These are phyloP conservation scores for Carex pumila DNA, from an alignment of 176 grass and related monocot species.

Conservation along the genomic window DNA sequence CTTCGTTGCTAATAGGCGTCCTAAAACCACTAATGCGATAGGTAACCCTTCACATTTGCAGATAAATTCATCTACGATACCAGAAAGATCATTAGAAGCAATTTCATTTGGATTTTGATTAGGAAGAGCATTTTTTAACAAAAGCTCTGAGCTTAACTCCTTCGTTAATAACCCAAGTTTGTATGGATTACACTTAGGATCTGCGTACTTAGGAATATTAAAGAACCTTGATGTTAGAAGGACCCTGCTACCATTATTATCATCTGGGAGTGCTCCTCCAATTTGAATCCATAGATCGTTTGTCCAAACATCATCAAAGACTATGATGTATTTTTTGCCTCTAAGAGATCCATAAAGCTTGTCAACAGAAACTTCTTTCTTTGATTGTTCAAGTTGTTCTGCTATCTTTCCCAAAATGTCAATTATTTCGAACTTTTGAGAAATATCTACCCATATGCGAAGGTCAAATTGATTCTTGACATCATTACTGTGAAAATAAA, in stretches of 20 bases:
- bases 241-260: not conserved
- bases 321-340: not conserved
- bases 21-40: too few relatives aligned
- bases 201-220: not conserved
- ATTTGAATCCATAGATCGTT: not conserved
- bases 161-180: too few relatives aligned
- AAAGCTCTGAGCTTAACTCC: too few relatives aligned
- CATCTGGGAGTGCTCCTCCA: not conserved
- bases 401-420: not conserved
- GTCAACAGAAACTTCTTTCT: not conserved
- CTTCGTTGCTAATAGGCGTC: too few relatives aligned
- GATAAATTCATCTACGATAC: too few relatives aligned
- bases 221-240: not conserved
- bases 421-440: not conserved
- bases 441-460: not conserved
- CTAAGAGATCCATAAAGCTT: not conserved
- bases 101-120: too few relatives aligned
- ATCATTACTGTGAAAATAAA: not conserved
- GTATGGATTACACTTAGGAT: not conserved
- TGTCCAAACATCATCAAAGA: constrained; percentile 1
- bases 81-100: too few relatives aligned
- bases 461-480: too few relatives aligned
- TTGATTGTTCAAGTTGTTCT: not conserved
- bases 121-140: too few relatives aligned
- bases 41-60: too few relatives aligned